Evolutionary conservation across 768 basidiomycete species (phyloP).

Genomic region (Cantharellus cinnabarinus): DNA sequence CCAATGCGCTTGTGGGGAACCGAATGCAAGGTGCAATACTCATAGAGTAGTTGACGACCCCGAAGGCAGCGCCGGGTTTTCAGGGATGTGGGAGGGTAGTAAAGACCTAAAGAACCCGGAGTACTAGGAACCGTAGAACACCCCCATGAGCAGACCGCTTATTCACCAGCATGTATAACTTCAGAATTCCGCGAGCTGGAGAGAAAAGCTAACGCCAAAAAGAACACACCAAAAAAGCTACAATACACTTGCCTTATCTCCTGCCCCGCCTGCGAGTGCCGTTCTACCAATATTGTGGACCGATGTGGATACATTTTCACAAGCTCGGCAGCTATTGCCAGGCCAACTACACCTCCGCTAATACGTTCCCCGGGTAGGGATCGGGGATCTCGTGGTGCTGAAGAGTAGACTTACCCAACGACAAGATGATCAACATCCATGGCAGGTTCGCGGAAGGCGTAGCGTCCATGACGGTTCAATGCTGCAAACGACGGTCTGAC

Average conservation of each 20-base stretch:
- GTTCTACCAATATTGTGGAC: constrained; percentile 64
- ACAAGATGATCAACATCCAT: constrained; percentile 56
- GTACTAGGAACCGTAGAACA: background rate
- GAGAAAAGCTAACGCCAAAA: background rate
- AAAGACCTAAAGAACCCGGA: constrained; percentile 29
- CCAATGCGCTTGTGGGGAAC: constrained; percentile 58
- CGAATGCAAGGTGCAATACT: constrained; percentile 38
- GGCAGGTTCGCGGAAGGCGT: constrained; percentile 1
- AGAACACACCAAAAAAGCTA: constrained; percentile 1
- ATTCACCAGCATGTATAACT: constrained; percentile 71
- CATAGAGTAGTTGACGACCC: constrained; percentile 69
- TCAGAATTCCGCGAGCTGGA: constrained; percentile 80
- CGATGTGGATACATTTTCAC: constrained; percentile 39
- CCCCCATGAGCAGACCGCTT: background rate
- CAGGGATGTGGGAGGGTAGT: constrained; percentile 64
- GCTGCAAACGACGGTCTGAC: background rate
- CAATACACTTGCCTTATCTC: constrained; percentile 48
- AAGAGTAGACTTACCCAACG: constrained; percentile 21
- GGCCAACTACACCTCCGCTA: constrained; percentile 53
- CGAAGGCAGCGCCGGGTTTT: constrained; percentile 76
- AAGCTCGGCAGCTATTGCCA: constrained; percentile 66
- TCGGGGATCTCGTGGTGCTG: background rate
- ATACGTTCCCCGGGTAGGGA: background rate
- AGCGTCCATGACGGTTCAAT: background rate
- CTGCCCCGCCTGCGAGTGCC: constrained; percentile 54